These are phyloP conservation scores for Drechmeria coniospora DNA, from an alignment of 2,329 filamentous ascomycete species.

Conservation along the genomic window DNA sequence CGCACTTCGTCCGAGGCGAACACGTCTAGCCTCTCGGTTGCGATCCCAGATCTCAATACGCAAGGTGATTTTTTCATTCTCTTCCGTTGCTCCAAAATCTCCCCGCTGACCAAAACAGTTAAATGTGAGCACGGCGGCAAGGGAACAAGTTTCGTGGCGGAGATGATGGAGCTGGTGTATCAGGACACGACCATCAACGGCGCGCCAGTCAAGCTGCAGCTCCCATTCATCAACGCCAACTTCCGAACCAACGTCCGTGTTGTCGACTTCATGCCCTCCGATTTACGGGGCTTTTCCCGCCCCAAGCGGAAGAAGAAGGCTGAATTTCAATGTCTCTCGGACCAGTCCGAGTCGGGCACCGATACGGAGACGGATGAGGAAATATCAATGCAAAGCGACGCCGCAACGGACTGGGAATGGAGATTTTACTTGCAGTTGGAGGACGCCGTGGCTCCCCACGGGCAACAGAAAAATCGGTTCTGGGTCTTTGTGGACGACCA, in stretches of 20 bases:
- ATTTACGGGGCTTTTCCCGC: conserved; percentile 54
- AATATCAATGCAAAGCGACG: conserved; percentile 9
- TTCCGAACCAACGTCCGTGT: conserved; percentile 61
- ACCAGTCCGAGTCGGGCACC: conserved; percentile 15
- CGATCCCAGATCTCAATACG: conserved; percentile 14
- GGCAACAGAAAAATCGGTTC: conserved; percentile 29
- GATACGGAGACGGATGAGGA: conserved; percentile 8
- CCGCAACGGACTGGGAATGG: conserved; percentile 55
- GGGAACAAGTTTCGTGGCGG: conserved; percentile 17
- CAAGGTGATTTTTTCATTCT: conserved; percentile 12
- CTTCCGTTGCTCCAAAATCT: neutral
- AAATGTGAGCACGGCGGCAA: conserved; percentile 28
- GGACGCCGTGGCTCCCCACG: conserved; percentile 32
- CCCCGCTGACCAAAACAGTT: conserved; percentile 15
- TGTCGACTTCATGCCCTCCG: conserved; percentile 61
- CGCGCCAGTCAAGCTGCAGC: conserved; percentile 16
- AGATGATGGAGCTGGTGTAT: conserved; percentile 22
- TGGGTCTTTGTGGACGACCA: conserved; percentile 54
- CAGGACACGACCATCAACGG: conserved; percentile 28
- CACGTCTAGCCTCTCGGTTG: too few species aligned
- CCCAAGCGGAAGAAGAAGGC: conserved; percentile 26
- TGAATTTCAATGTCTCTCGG: conserved; percentile 29
- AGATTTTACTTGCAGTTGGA: conserved; percentile 67
- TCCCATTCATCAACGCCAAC: conserved; percentile 62
- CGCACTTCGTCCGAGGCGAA: too few species aligned